Percentiles rank a stretch among this genome's conserved stretches.
Conservation (phyloP, 208 protist species). For the Acanthamoeba castellanii region DNA sequence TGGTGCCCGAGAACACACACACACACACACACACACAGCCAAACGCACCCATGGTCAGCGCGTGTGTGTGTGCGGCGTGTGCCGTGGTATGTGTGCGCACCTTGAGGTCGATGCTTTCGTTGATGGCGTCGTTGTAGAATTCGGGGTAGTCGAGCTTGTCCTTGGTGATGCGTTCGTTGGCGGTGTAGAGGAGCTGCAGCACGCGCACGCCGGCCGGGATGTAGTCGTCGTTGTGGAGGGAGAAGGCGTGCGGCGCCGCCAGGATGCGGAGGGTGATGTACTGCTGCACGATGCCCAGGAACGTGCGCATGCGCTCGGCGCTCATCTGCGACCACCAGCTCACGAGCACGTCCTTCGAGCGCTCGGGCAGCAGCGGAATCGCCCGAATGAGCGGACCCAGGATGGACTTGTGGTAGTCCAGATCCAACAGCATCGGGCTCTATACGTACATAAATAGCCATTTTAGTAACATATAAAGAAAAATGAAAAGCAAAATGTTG, state of each 20-base stretch:
- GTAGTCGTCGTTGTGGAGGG: constrained; percentile 63
- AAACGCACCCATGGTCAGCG: too few relatives aligned
- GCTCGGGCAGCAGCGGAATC: not conserved
- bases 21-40: too few relatives aligned
- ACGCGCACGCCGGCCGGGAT: constrained; percentile 42
- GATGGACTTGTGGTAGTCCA: constrained; percentile 69
- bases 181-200: constrained; percentile 37
- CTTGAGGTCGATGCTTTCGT: constrained; percentile 70
- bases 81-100: not conserved
- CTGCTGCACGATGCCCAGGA: constrained; percentile 66
- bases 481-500: too few relatives aligned
- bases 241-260: constrained; percentile 1
- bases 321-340: constrained; percentile 56
- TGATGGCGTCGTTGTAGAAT: constrained; percentile 71
- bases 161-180: not conserved
- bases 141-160: constrained; percentile 38
- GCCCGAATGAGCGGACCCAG: constrained; percentile 52
- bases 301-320: constrained; percentile 17
- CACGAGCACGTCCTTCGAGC: constrained; percentile 12
- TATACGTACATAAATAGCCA: too few relatives aligned
- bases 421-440: constrained; percentile 71
- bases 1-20: too few relatives aligned
- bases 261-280: constrained; percentile 71
- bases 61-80: too few relatives aligned
- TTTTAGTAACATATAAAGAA: too few relatives aligned